These are phyloP conservation scores for Colletotrichum spaethianum DNA, from an alignment of 2,329 filamentous ascomycete species.

Conservation along the genomic window DNA sequence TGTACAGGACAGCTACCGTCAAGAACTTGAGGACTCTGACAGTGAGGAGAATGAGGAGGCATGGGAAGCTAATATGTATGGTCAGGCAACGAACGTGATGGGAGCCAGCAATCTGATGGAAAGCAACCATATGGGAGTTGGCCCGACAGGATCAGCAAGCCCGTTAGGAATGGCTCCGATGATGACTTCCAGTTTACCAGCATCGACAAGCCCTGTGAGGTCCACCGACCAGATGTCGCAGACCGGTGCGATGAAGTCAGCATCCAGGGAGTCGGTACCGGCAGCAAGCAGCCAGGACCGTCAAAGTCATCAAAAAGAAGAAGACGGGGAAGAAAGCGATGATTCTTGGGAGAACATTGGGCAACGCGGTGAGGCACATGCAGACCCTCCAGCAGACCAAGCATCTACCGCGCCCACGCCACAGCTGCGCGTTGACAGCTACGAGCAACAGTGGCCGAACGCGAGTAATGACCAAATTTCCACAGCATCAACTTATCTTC, in stretches of 20 bases:
- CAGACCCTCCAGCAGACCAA: not conserved
- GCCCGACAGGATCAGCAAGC: conserved; percentile 13
- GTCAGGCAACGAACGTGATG: conserved; percentile 30
- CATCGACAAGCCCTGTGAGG: not conserved
- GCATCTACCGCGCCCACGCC: conserved; percentile 2
- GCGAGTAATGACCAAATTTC: conserved; percentile 33
- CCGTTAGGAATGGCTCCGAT: conserved; percentile 13
- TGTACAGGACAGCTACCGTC: conserved; percentile 23
- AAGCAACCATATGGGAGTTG: conserved; percentile 11
- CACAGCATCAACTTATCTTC: conserved; percentile 19
- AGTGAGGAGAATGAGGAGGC: conserved; percentile 30
- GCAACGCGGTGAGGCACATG: conserved; percentile 15
- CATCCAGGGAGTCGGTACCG: conserved; percentile 16
- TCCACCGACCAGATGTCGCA: not conserved
- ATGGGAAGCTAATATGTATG: conserved; percentile 34
- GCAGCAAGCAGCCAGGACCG: conserved; percentile 26
- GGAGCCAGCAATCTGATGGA: conserved; percentile 12
- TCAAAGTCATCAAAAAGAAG: conserved; percentile 38
- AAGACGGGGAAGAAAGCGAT: conserved; percentile 40
- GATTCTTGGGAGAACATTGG: conserved; percentile 39
- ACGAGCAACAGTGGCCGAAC: conserved; percentile 34
- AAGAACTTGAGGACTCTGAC: conserved; percentile 29
- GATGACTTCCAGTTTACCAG: conserved; percentile 2
- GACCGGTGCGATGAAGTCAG: conserved; percentile 7
- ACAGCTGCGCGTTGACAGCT: conserved; percentile 29